phyloP scores from a whole-genome alignment of 495 filamentous ascomycete genomes.

The Neurospora sp. region DNA sequence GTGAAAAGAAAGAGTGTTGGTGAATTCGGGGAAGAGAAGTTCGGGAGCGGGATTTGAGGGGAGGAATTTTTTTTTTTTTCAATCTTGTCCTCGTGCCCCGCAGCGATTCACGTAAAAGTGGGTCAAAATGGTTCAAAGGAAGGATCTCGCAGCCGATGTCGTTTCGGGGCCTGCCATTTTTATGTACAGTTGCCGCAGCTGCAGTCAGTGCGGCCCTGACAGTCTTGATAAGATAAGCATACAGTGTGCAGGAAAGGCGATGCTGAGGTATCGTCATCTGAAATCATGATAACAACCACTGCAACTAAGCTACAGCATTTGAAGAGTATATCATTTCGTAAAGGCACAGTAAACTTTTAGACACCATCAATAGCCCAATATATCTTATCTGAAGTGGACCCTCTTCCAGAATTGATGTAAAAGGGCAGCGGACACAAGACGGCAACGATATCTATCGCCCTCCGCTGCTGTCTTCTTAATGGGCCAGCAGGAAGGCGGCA shows the following conservation, averaged over 20 bases:
- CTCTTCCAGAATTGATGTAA: neutral
- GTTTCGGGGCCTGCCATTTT: neutral
- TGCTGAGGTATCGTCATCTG: neutral
- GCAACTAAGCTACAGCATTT: neutral
- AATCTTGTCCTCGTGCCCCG: neutral
- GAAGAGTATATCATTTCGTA: neutral
- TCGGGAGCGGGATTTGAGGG: slow-evolving; percentile 5
- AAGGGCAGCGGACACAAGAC: neutral
- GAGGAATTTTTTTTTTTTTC: slow-evolving; percentile 1
- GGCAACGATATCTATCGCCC: neutral
- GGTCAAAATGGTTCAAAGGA: neutral
- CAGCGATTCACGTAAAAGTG: neutral
- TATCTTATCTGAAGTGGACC: neutral
- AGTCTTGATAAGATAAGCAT: neutral
- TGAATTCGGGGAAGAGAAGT: slow-evolving; percentile 2
- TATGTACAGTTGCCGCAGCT: neutral
- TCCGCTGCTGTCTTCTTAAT: neutral
- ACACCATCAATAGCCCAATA: neutral
- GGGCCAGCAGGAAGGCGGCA: neutral
- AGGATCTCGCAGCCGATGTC: neutral
- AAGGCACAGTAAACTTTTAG: neutral
- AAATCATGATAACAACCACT: neutral
- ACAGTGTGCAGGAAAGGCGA: neutral
- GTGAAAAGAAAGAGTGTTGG: slow-evolving; percentile 10
- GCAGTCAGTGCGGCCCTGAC: neutral